phyloP scores from a whole-genome alignment of 1,284 basidiomycete genomes.

The Ceratobasidium sp. region DNA sequence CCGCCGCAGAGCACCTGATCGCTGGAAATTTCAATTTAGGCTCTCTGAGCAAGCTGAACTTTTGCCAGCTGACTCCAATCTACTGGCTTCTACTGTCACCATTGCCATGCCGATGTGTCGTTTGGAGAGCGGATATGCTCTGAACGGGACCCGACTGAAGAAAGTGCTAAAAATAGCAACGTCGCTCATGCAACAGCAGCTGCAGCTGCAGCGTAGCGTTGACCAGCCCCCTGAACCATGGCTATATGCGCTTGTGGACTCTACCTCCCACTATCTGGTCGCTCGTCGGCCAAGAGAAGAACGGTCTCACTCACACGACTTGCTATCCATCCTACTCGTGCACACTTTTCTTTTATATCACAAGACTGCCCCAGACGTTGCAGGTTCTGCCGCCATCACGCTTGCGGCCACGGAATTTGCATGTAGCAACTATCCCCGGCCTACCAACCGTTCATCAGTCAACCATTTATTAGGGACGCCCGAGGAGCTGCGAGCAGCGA shows the following conservation, averaged over 20 bases:
- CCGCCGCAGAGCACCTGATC: too few relatives aligned
- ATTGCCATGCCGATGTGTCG: not conserved
- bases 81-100: not conserved
- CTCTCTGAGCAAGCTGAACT: not conserved
- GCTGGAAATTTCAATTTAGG: not conserved
- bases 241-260: not conserved
- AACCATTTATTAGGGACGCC: too few relatives aligned
- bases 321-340: not conserved
- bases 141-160: not conserved
- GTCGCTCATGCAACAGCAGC: not conserved
- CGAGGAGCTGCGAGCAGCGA: too few relatives aligned
- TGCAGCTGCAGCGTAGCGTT: too few relatives aligned
- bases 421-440: not conserved
- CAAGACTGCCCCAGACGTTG: not conserved
- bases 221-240: too few relatives aligned
- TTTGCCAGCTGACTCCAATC: not conserved
- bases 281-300: not conserved
- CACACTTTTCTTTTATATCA: not conserved
- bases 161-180: too few relatives aligned
- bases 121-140: not conserved
- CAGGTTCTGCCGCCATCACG: not conserved
- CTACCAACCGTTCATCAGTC: too few relatives aligned
- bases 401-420: not conserved
- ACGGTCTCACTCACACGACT: not conserved
- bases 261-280: not conserved